These are phyloP conservation scores for Ceriops tagal DNA, from an alignment of 345 rosid genomes.

Conservation along the genomic window DNA sequence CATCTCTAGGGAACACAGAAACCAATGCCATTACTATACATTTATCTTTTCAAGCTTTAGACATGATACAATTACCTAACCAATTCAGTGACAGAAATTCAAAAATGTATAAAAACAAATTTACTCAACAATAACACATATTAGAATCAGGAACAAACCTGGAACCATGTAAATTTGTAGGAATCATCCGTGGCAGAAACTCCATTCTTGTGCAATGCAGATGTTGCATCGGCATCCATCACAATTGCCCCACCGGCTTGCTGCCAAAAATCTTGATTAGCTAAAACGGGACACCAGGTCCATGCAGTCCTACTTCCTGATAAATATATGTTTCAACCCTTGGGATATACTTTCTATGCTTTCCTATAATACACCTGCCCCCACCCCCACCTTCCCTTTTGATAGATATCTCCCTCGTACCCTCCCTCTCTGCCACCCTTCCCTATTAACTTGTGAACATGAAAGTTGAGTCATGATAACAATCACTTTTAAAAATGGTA, in stretches of 20 bases:
- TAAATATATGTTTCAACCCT: no score
- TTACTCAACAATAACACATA: background rate
- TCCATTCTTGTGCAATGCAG: conserved; percentile 68
- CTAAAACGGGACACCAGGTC: conserved; percentile 7
- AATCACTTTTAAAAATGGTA: background rate
- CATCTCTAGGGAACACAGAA: background rate
- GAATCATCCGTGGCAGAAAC: conserved; percentile 70
- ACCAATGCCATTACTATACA: background rate
- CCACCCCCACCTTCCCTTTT: no score
- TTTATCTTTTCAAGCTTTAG: background rate
- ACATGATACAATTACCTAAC: background rate
- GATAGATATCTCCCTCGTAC: no score
- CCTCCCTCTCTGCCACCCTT: no score
- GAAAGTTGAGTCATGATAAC: no score
- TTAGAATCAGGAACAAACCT: conserved; percentile 32
- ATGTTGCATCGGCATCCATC: conserved; percentile 95
- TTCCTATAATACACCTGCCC: no score
- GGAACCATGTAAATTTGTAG: conserved; percentile 69
- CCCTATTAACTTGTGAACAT: no score
- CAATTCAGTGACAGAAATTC: no score
- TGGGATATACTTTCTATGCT: background rate
- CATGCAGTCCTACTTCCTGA: background rate
- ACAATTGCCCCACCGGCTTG: conserved; percentile 83
- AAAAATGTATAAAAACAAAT: background rate
- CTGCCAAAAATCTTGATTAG: conserved; percentile 37